These are phyloP conservation scores for Talaromyces sp. DNA, from an alignment of 2,329 filamentous ascomycete species.

Conservation along the genomic window DNA sequence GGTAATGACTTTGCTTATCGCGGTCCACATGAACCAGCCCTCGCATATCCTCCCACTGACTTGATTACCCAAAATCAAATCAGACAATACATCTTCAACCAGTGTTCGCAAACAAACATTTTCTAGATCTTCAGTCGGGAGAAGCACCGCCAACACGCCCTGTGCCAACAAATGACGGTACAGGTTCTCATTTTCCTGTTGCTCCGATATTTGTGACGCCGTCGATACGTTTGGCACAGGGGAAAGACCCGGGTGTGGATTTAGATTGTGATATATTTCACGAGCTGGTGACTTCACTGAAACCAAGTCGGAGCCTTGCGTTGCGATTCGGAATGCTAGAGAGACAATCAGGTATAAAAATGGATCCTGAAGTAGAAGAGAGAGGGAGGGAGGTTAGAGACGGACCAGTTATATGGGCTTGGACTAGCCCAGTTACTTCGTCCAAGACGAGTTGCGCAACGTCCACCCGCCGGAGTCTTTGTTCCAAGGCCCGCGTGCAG, in stretches of 20 bases:
- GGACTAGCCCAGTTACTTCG: constrained; percentile 76
- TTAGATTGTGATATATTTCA: constrained; percentile 75
- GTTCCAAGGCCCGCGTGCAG: constrained; percentile 80
- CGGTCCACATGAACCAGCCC: constrained; percentile 84
- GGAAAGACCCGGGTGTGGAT: constrained; percentile 72
- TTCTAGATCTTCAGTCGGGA: constrained; percentile 87
- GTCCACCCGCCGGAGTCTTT: constrained; percentile 76
- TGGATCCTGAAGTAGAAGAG: not conserved
- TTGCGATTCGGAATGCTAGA: constrained; percentile 67
- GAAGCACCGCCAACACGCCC: constrained; percentile 71
- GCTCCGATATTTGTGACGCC: constrained; percentile 50
- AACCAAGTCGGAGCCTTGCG: constrained; percentile 52
- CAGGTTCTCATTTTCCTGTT: constrained; percentile 69
- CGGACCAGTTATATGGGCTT: constrained; percentile 73
- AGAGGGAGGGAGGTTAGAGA: constrained; percentile 15
- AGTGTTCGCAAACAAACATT: constrained; percentile 80
- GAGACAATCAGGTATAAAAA: constrained; percentile 20
- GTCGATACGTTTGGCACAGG: constrained; percentile 62
- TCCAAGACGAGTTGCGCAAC: constrained; percentile 77
- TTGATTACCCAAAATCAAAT: constrained; percentile 80
- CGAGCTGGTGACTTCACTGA: constrained; percentile 60
- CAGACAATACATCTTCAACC: constrained; percentile 80
- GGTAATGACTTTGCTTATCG: constrained; percentile 65
- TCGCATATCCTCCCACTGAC: constrained; percentile 76
- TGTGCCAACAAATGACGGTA: constrained; percentile 89